Base-by-base conservation (phyloP, 2,329 filamentous ascomycete genomes). In the Fusarium nodosum region DNA sequence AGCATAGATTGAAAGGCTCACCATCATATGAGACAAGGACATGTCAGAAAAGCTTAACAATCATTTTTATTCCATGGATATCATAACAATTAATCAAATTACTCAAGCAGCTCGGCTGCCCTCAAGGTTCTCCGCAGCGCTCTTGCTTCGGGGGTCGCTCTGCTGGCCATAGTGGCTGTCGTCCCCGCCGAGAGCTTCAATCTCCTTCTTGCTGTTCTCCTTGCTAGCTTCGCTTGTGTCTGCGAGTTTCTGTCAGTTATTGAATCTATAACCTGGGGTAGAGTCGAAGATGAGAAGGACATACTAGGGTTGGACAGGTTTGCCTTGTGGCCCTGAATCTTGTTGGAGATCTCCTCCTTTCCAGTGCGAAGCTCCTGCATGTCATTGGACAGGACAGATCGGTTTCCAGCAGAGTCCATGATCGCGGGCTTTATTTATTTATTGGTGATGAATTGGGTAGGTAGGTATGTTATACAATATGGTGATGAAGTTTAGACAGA, bases 291-390 rank as follows among this genome's bases (percentile, higher is more conserved):
- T 11, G 31, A 33, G 31, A 3, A 24, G 3, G 1, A 16, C 65
- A 15, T 74, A 84, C 82, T 84, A 12, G 82, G 82, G 63, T 85
- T 85, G 58, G 79, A 78, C 20, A 85, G 66, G 64, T 84, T 84
- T 4, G 83, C 82, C 75, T 84, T 84, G 74, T 84, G 82, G 16
- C 82, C 82, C 67, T 70, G 72, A 56, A 76, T 76, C 50, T 71
- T 62, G 60, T 76, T 57, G 45, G 74, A 75, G 60, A 72, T 63
- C 31, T 74, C 70, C 47, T 76, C 75, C 62, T 66, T 67, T 53
- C 75, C 73, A 38, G 74, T 62, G 36, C 56, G 61, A 56, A 82
- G 73, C 71, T 82, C 80, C 68, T 82, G 74, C 80, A 82, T 82
- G 74, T 82, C 79, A 56, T 77, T 73, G 13, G 80, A 82, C 62